Percentiles rank a stretch among this genome's conserved stretches.
Evolutionary conservation across 257 asterid genomes (phyloP).

Genomic region (Solanum chmielewskii): DNA sequence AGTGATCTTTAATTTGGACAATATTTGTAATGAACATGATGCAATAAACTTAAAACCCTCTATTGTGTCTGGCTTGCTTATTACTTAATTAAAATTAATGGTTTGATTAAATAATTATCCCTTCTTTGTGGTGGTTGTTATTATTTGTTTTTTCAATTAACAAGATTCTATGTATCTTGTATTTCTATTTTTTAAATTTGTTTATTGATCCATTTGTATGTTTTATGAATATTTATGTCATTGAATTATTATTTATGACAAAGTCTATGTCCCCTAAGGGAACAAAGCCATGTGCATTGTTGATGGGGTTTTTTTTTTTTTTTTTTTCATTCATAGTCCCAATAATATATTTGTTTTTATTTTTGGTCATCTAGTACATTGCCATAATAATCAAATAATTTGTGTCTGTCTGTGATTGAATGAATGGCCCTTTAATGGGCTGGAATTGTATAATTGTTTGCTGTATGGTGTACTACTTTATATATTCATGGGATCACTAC

Average conservation of each 20-base stretch:
- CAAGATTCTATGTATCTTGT: slow-evolving; percentile 39
- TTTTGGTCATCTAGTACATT: not conserved
- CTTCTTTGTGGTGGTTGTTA: slow-evolving; percentile 7
- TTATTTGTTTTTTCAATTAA: not conserved
- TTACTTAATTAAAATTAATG: slow-evolving; percentile 16
- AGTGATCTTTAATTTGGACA: slow-evolving; percentile 6
- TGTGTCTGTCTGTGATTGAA: not conserved
- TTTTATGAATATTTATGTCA: slow-evolving; percentile 2
- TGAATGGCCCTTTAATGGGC: not conserved
- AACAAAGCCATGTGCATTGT: slow-evolving; percentile 66
- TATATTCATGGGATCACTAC: not conserved
- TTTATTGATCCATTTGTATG: not conserved
- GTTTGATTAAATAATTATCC: slow-evolving; percentile 19
- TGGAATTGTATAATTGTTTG: not conserved
- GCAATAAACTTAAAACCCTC: slow-evolving; percentile 29
- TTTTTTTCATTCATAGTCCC: slow-evolving; percentile 14
- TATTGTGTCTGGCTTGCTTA: slow-evolving; percentile 44
- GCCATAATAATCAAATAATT: not conserved
- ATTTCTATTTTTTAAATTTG: slow-evolving; percentile 1
- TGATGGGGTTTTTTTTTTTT: slow-evolving; percentile 12
- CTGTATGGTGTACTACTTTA: not conserved
- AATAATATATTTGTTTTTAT: not conserved
- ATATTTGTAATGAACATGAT: slow-evolving; percentile 53
- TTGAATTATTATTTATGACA: slow-evolving; percentile 20
- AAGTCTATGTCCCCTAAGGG: slow-evolving; percentile 29